phyloP scores from a whole-genome alignment of 495 filamentous ascomycete species.

The Tuber melanosporum region DNA sequence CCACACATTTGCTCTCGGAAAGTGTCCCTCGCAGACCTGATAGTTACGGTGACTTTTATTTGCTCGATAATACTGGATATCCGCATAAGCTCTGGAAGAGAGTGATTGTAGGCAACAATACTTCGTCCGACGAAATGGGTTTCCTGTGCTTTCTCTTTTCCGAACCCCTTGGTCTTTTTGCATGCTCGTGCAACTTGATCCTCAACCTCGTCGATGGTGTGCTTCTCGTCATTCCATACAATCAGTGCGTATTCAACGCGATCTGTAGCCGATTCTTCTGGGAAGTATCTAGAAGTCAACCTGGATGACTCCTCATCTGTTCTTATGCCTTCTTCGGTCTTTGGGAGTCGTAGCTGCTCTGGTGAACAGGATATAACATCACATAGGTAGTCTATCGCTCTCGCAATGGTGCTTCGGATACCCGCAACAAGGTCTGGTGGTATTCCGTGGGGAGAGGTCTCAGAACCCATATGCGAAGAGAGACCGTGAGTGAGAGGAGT shows the following conservation, averaged over 20 bases:
- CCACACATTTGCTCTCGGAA: constrained; percentile 98
- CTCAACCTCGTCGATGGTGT: constrained; percentile 84
- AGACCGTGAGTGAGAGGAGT: constrained; percentile 52
- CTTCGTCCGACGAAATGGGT: constrained; percentile 80
- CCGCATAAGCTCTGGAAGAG: constrained; percentile 62
- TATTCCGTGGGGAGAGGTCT: constrained; percentile 43
- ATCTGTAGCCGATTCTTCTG: constrained; percentile 50
- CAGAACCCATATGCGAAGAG: constrained; percentile 51
- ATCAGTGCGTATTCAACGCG: constrained; percentile 71
- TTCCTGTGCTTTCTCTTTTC: constrained; percentile 69
- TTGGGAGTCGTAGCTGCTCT: constrained; percentile 80
- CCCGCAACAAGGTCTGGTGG: constrained; percentile 66
- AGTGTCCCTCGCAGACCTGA: constrained; percentile 85
- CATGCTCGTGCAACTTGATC: constrained; percentile 88
- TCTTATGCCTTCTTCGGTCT: constrained; percentile 69
- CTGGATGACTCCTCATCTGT: constrained; percentile 75
- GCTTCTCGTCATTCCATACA: constrained; percentile 98
- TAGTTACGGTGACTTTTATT: constrained; percentile 92
- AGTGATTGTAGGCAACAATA: constrained; percentile 66
- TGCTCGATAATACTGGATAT: constrained; percentile 82
- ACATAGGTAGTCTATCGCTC: constrained; percentile 85
- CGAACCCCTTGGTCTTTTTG: constrained; percentile 61
- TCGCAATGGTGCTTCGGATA: constrained; percentile 75
- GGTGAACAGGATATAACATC: constrained; percentile 97
- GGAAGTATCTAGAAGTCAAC: constrained; percentile 65